Conservation (phyloP, 192 early-diverging fungal genomes). For the Phycomyces blakesleeanus region DNA sequence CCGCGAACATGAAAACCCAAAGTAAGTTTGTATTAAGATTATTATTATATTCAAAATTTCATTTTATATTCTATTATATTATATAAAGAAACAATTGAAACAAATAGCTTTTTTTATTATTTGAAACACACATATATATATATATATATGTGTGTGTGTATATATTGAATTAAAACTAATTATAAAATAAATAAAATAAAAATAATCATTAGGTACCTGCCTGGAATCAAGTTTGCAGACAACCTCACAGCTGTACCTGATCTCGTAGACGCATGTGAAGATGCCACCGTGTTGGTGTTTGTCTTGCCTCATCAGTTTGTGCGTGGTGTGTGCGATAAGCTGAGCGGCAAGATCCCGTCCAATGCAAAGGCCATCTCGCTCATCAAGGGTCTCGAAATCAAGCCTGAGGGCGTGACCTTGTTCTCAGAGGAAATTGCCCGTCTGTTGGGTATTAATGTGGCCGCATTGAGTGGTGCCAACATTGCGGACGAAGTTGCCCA, state of each 20-base stretch:
- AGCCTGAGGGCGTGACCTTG: slow-evolving; percentile 65
- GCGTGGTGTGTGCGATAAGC: slow-evolving; percentile 68
- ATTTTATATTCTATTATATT: not conserved
- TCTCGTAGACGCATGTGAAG: slow-evolving; percentile 66
- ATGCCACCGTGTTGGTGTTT: slow-evolving; percentile 87
- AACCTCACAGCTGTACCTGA: slow-evolving; percentile 84
- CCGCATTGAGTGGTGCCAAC: slow-evolving; percentile 91
- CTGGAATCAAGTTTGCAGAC: slow-evolving; percentile 74
- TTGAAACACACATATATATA: too few species aligned
- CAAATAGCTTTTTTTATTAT: too few species aligned
- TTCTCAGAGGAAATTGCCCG: slow-evolving; percentile 61
- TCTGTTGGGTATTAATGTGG: slow-evolving; percentile 60
- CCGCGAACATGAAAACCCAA: slow-evolving; percentile 83
- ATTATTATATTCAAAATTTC: too few species aligned
- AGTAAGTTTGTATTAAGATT: slow-evolving; percentile 44
- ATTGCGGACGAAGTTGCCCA: slow-evolving; percentile 92
- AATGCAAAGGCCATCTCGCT: slow-evolving; percentile 85
- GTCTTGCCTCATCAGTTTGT: slow-evolving; percentile 96
- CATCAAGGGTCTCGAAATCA: slow-evolving; percentile 88
- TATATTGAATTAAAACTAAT: not conserved
- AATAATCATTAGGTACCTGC: slow-evolving; percentile 80
- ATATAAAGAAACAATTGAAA: not conserved
- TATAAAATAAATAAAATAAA: too few species aligned
- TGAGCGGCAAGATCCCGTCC: slow-evolving; percentile 62
- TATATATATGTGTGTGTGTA: slow-evolving; percentile 9